phyloP scores from a whole-genome alignment of 2,329 filamentous ascomycete genomes.

The Beauveria pseudobassiana region DNA sequence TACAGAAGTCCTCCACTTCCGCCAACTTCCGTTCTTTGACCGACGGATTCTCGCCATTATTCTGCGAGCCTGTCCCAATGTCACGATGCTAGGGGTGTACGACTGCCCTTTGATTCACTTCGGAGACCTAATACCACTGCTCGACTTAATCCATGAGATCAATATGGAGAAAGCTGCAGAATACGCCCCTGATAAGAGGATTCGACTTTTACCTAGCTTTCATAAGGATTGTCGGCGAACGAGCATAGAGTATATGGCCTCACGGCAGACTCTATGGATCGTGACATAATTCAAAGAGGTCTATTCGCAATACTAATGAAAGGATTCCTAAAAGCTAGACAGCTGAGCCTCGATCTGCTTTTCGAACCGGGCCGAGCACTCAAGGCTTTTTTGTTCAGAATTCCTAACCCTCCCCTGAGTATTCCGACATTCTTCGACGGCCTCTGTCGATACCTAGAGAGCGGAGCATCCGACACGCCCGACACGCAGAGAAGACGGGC shows the following conservation, averaged over 20 bases:
- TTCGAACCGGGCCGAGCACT: conserved; percentile 25
- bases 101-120: conserved; percentile 29
- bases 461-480: not conserved
- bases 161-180: conserved; percentile 18
- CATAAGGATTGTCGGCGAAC: conserved; percentile 19
- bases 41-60: conserved; percentile 28
- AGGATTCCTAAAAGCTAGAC: conserved; percentile 25
- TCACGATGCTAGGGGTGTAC: conserved; percentile 29
- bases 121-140: conserved; percentile 26
- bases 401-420: conserved; percentile 23
- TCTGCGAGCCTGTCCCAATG: conserved; percentile 23
- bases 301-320: conserved; percentile 27
- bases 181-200: conserved; percentile 15
- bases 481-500: conserved; percentile 15
- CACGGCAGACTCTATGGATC: conserved; percentile 18
- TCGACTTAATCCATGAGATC: conserved; percentile 30
- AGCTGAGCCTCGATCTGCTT: conserved; percentile 22
- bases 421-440: conserved; percentile 27
- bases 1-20: conserved; percentile 23
- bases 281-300: conserved; percentile 25
- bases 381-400: conserved; percentile 19
- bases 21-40: conserved; percentile 25
- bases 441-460: conserved; percentile 22
- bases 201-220: conserved; percentile 29
- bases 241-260: conserved; percentile 21